A percentile compares a stretch with the other conserved stretches of the same genome.
These are phyloP conservation scores for Diaporthe aspalathi DNA, from an alignment of 2,329 filamentous ascomycete genomes.

Conservation along the genomic window DNA sequence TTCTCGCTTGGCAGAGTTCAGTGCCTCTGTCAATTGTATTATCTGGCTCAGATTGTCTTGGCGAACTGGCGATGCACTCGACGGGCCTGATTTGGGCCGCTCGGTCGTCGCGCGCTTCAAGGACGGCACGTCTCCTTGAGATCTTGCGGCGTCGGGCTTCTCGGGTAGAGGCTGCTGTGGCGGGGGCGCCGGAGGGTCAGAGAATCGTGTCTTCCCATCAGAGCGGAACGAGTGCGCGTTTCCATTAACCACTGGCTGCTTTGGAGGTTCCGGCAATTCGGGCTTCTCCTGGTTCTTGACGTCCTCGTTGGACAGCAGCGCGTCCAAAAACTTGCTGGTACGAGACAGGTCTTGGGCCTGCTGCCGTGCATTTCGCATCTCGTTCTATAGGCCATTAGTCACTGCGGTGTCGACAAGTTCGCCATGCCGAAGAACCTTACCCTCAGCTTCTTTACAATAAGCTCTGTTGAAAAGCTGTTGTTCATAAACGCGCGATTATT, in stretches of 20 bases:
- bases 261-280: conserved; percentile 60
- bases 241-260: conserved; percentile 62
- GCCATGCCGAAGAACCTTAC: conserved; percentile 61
- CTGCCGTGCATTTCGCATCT: conserved; percentile 89
- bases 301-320: conserved; percentile 78
- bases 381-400: conserved; percentile 66
- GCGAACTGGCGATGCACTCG: conserved; percentile 68
- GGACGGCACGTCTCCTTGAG: conserved; percentile 63
- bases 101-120: conserved; percentile 83
- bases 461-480: conserved; percentile 76
- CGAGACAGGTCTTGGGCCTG: conserved; percentile 88
- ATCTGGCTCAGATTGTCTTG: conserved; percentile 78
- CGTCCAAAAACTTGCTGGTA: conserved; percentile 83
- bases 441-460: conserved; percentile 88
- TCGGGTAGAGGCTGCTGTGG: conserved; percentile 94
- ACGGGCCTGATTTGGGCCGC: conserved; percentile 69
- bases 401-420: conserved; percentile 42
- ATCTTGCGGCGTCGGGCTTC: conserved; percentile 79
- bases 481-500: conserved; percentile 39
- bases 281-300: conserved; percentile 68
- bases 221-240: conserved; percentile 68
- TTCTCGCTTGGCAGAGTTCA: conserved; percentile 86
- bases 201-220: conserved; percentile 86
- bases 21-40: conserved; percentile 83
- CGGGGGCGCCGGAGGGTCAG: conserved; percentile 91